Base-by-base conservation (phyloP, 106 monocot species). In the Acorus calamus region DNA sequence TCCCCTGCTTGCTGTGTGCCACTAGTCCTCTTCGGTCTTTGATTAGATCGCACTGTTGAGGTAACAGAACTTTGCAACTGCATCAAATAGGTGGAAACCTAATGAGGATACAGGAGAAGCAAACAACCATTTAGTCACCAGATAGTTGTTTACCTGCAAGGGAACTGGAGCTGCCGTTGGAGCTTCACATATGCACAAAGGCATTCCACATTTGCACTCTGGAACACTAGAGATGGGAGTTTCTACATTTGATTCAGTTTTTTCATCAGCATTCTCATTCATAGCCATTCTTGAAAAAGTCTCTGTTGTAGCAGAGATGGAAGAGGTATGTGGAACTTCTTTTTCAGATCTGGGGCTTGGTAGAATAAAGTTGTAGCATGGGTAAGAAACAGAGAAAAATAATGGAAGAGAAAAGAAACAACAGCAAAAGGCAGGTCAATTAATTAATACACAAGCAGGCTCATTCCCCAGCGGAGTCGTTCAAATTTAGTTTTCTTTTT, bases 161-260 rank as follows among this genome's bases (percentile, higher is more conserved):
- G 87, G 74, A 53, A 56, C 62, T 57, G 83, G 79, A 61, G 82
- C 90, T 56, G 78, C 83, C 6, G 50, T 63, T 63, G 82, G 76
- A 64, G 76, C 71, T 75, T 73, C 71, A 74, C 96, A 96, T 80
- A 96, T 90, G 70, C 90, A 96, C 58, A 96, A 80, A 67, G 96
- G 96, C 96, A 90, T 96, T 67, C 90, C 90, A 72, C 94, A 96
- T 41, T 85, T 85, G 78, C 94, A 96, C 11, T 87, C 87, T 28
- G 62, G 59, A 70, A 53, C 71, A 55, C 3, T 52, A 59, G 42
- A 41, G 8, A 8, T 49, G n/a, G 63, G 45, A 54, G 59, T 56
- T 59, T 50, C 61, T 50, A 66, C 47, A 65, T 52, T 60, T 70
- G 68, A 57, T 62, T 65, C 49, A 74, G 64, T 7, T 8, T 73